A percentile compares a stretch with the other conserved stretches of the same genome.
Conservation (phyloP, 2,329 filamentous ascomycete genomes). For the Penicillium decumbens region DNA sequence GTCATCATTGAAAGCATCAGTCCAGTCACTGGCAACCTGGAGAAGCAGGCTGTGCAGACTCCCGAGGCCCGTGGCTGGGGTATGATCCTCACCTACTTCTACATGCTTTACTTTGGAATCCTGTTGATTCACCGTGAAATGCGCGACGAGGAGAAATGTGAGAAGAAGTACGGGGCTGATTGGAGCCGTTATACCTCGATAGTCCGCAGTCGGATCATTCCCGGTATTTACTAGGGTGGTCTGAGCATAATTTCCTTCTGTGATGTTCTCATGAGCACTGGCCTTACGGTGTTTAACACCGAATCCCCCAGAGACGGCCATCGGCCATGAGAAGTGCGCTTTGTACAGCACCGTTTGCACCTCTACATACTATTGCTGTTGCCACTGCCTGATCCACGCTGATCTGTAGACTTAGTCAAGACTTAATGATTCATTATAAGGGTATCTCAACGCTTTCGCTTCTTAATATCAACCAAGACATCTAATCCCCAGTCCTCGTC, state of each 20-base stretch:
- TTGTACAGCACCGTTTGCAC: neutral
- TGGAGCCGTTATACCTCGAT: slow-evolving; percentile 84
- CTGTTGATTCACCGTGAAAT: slow-evolving; percentile 80
- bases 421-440: neutral
- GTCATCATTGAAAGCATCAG: slow-evolving; percentile 54
- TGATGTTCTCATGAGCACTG: neutral
- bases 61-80: slow-evolving; percentile 75
- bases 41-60: slow-evolving; percentile 68
- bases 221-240: slow-evolving; percentile 66
- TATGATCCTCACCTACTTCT: slow-evolving; percentile 89
- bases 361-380: neutral
- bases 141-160: slow-evolving; percentile 87
- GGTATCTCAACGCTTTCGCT: slow-evolving; percentile 23
- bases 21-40: slow-evolving; percentile 55
- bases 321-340: neutral
- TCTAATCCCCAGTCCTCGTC: slow-evolving; percentile 38
- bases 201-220: slow-evolving; percentile 77
- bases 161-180: slow-evolving; percentile 83
- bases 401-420: neutral
- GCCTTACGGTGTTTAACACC: neutral
- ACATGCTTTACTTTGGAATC: slow-evolving; percentile 84
- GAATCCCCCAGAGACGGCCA: neutral
- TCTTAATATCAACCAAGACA: slow-evolving; percentile 29
- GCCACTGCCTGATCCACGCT: neutral
- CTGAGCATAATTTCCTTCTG: neutral